These are phyloP conservation scores for Aspergillus wentii DNA, from an alignment of 495 filamentous ascomycete genomes.

Conservation along the genomic window DNA sequence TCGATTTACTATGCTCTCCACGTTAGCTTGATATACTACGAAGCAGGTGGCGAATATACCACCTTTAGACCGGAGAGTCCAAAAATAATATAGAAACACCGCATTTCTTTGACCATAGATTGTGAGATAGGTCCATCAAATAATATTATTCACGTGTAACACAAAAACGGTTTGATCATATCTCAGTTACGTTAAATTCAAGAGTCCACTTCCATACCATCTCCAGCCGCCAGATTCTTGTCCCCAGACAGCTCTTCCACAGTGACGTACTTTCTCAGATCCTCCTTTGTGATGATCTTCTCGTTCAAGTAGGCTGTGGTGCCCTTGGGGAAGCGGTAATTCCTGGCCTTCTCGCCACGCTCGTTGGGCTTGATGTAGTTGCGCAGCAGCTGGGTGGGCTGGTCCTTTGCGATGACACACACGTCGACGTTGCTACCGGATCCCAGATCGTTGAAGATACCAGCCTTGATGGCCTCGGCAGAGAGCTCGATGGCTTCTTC, in stretches of 20 bases:
- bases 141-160: no score
- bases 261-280: slow-evolving; percentile 91
- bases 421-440: slow-evolving; percentile 97
- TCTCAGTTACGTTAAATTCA: no score
- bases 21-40: no score
- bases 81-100: no score
- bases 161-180: no score
- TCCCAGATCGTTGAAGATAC: slow-evolving; percentile 99
- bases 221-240: slow-evolving; percentile 51
- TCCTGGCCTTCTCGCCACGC: slow-evolving; percentile 83
- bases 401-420: slow-evolving; percentile 87
- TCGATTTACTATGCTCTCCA: no score
- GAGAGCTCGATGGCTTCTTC: slow-evolving; percentile 81
- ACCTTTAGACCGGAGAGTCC: no score
- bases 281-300: slow-evolving; percentile 85
- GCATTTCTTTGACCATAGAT: no score
- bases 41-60: no score
- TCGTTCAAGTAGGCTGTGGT: slow-evolving; percentile 93
- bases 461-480: slow-evolving; percentile 85
- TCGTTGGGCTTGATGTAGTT: slow-evolving; percentile 92
- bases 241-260: slow-evolving; percentile 71
- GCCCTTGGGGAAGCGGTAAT: slow-evolving; percentile 83
- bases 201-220: slow-evolving; percentile 95
- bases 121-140: no score
- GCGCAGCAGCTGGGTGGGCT: slow-evolving; percentile 79